Base-by-base conservation (phyloP, 2,329 filamentous ascomycete genomes). In the Orbilia oligospora region DNA sequence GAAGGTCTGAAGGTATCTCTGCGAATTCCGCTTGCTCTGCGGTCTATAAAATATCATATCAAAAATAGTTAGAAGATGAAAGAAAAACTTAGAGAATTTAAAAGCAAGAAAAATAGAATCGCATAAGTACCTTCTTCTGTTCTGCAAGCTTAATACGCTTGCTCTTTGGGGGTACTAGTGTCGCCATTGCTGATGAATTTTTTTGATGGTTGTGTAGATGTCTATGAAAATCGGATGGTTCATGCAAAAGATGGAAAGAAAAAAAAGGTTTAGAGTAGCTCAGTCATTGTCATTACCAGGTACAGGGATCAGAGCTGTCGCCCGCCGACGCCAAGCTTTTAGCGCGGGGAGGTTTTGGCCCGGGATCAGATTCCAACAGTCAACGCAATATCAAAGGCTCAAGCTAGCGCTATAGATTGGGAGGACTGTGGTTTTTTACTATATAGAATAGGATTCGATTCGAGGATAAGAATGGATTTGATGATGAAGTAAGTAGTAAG, bases 91-190 rank as follows among this genome's bases (percentile, higher is more conserved):
- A 9, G 12, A n/a, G n/a, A n/a, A 9, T 38, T 30, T 36, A 6
- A 9, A 41, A 41, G 12, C 2, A 14, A 41, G 12, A 41, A 41
- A 2, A n/a, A 14, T n/a, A n/a, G 38, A 41, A 41, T 41, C 38
- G 38, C 38, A 41, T 18, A 9, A 8, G n/a, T 46, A 77, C 71
- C 51, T 80, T 80, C 61, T 82, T 81, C n/a, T 81, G 79, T 55
- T 82, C 81, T 9, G 79, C 81, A 38, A 82, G 80, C 80, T 82
- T 82, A 58, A 79, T 79, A 20, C 81, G 81, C 66, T 82, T 82
- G 64, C 80, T 79, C 70, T 82, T 82, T 10, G 81, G 81, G 24
- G 81, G 81, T 44, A 81, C 67, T 16, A 82, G 71, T 12, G 81
- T 82, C 16, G 81, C 77, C 81, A 82, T 82, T 53, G 48, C 44